A percentile compares a stretch with the other conserved stretches of the same genome.
Conservation (phyloP, 2,329 filamentous ascomycete genomes). For the Diaporthe batatas region DNA sequence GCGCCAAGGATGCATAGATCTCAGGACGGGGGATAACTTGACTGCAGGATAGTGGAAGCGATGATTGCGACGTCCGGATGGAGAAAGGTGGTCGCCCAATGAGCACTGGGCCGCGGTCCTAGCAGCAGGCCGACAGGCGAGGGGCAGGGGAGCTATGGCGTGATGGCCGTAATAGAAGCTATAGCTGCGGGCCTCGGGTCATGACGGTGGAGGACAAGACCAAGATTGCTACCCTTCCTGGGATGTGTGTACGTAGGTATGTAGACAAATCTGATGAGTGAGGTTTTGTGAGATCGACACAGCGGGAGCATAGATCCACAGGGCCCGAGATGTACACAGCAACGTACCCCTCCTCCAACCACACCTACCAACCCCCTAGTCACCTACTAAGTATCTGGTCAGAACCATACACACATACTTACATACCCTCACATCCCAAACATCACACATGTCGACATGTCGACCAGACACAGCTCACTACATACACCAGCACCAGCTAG, state of each 20-base stretch:
- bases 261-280: background rate
- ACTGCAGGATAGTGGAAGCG: conserved; percentile 6
- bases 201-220: conserved; percentile 13
- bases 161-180: background rate
- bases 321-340: background rate
- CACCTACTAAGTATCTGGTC: background rate
- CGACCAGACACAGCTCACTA: background rate
- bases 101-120: conserved; percentile 12
- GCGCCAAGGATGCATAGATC: background rate
- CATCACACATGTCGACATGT: conserved; percentile 12
- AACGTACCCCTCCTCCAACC: background rate
- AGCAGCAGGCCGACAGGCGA: conserved; percentile 24
- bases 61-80: conserved; percentile 26
- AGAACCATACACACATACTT: background rate
- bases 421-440: background rate
- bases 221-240: background rate
- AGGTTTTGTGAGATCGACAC: conserved; percentile 1
- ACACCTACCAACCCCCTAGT: background rate
- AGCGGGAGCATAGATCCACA: conserved; percentile 14
- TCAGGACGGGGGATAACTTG: background rate
- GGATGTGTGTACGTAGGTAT: background rate
- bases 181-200: conserved; percentile 26
- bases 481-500: conserved; percentile 9
- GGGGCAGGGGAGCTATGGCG: background rate
- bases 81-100: conserved; percentile 11